Evolutionary conservation across 306 rosid species (phyloP).

Genomic region (Castanospermum australe): DNA sequence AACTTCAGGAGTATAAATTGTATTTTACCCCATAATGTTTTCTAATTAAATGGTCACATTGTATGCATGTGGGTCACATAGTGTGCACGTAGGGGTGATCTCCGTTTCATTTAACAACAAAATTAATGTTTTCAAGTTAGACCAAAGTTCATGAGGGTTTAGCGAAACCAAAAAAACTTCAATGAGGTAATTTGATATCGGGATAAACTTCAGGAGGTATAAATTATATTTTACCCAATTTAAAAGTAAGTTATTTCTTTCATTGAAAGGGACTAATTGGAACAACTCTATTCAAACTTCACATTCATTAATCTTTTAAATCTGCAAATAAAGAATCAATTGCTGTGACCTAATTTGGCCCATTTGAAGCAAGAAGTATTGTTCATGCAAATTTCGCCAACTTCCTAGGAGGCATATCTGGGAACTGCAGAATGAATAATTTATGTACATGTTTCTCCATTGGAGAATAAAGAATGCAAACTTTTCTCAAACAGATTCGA

Average conservation of each 20-base stretch:
- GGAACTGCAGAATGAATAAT: background rate
- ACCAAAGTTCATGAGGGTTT: too few relatives aligned
- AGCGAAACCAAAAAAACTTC: too few relatives aligned
- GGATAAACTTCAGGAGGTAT: too few relatives aligned
- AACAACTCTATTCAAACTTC: background rate
- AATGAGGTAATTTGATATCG: too few relatives aligned
- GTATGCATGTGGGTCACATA: too few relatives aligned
- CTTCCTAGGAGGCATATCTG: background rate
- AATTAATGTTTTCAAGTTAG: too few relatives aligned
- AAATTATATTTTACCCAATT: too few relatives aligned
- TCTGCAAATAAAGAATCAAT: background rate
- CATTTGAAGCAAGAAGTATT: background rate
- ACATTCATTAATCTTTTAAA: background rate
- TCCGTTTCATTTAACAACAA: too few relatives aligned
- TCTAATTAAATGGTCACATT: too few relatives aligned
- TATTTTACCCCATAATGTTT: too few relatives aligned
- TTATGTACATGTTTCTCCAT: constrained; percentile 8
- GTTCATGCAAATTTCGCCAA: constrained; percentile 1
- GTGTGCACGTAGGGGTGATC: too few relatives aligned
- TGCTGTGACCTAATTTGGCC: background rate
- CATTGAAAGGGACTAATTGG: background rate
- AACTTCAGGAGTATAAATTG: too few relatives aligned
- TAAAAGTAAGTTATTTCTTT: background rate
- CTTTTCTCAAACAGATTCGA: background rate
- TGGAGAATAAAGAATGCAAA: background rate